Percentiles rank a stretch among this genome's conserved stretches.
These are phyloP conservation scores for Misopates orontium DNA, from an alignment of 257 asterid genomes.

Conservation along the genomic window DNA sequence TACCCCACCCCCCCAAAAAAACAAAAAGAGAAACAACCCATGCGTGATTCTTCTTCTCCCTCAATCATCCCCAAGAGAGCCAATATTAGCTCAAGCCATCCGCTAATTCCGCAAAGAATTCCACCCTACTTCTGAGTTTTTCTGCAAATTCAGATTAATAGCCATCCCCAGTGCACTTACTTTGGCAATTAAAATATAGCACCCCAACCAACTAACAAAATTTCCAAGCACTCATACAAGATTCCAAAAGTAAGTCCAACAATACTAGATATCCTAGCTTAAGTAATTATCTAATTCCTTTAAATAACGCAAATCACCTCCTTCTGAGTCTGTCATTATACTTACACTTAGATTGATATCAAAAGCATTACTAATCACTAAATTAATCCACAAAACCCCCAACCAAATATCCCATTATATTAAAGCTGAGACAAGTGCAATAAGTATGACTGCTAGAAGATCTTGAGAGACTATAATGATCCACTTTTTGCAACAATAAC, in stretches of 20 bases:
- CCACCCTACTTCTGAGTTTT: too few species aligned
- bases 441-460: background rate
- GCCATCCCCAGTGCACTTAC: too few species aligned
- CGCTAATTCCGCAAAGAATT: background rate
- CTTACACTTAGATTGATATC: background rate
- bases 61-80: too few species aligned
- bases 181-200: too few species aligned
- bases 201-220: background rate
- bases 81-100: background rate
- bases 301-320: background rate
- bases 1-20: too few species aligned
- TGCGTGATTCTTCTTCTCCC: too few species aligned
- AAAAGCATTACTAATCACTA: too few species aligned
- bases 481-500: background rate
- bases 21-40: too few species aligned
- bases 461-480: background rate
- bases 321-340: background rate
- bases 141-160: too few species aligned
- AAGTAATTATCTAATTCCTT: background rate
- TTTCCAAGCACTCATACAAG: background rate
- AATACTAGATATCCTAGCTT: background rate
- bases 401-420: conserved; percentile 5
- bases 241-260: background rate
- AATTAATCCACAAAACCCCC: too few species aligned
- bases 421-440: background rate